These are phyloP conservation scores for Aspergillus niger DNA, from an alignment of 2,329 filamentous ascomycete species.

Conservation along the genomic window DNA sequence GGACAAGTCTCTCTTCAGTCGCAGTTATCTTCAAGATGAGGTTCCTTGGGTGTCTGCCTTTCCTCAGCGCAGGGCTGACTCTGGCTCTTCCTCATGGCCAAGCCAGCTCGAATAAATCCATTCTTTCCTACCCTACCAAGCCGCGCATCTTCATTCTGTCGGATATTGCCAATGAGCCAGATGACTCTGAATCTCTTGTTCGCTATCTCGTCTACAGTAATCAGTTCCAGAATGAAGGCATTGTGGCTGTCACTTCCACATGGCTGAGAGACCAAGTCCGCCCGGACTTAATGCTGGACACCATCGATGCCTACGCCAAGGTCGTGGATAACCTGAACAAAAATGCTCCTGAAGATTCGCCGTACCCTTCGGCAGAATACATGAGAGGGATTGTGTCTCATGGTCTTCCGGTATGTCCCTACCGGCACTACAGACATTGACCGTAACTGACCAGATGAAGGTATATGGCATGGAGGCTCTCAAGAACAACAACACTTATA, in stretches of 20 bases:
- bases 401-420: conserved; percentile 43
- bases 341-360: conserved; percentile 49
- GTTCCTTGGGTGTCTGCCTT: neutral
- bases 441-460: neutral
- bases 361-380: conserved; percentile 45
- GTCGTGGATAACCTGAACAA: conserved; percentile 52
- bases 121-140: neutral
- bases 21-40: neutral
- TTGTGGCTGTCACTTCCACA: conserved; percentile 50
- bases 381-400: conserved; percentile 39
- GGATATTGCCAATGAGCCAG: conserved; percentile 51
- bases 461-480: conserved; percentile 40
- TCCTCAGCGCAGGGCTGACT: neutral
- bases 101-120: neutral
- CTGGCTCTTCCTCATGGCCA: neutral
- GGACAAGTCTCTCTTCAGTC: neutral
- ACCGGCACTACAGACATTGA: neutral
- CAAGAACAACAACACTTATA: conserved; percentile 34
- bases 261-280: conserved; percentile 47
- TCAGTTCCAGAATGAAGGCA: conserved; percentile 48
- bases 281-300: conserved; percentile 47
- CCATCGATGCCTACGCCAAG: conserved; percentile 47
- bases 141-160: conserved; percentile 42
- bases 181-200: conserved; percentile 44
- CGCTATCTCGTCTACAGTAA: conserved; percentile 46